phyloP scores from a whole-genome alignment of 2,329 filamentous ascomycete genomes.

The Scedosporium apiospermum region DNA sequence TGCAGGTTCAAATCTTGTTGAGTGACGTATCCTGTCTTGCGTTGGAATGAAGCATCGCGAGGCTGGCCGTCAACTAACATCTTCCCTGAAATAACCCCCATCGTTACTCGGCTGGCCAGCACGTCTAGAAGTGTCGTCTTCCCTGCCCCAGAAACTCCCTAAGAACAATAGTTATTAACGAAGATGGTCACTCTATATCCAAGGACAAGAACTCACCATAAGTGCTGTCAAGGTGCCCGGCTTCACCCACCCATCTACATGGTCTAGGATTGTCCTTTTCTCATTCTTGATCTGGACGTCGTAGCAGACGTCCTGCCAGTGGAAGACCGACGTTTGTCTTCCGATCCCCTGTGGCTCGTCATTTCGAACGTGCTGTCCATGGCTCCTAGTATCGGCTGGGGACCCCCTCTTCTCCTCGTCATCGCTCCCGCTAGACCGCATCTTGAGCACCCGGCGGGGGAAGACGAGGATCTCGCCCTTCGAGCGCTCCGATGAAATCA shows the following conservation, averaged over 20 bases:
- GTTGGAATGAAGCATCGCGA: slow-evolving; percentile 58
- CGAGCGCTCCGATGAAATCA: slow-evolving; percentile 36
- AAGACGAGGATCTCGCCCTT: slow-evolving; percentile 55
- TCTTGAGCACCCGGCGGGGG: slow-evolving; percentile 27
- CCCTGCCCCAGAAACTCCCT: slow-evolving; percentile 31
- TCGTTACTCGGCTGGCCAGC: slow-evolving; percentile 58
- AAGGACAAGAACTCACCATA: slow-evolving; percentile 31
- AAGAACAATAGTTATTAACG: not conserved
- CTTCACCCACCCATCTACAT: slow-evolving; percentile 68
- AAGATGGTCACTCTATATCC: not conserved
- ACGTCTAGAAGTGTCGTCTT: slow-evolving; percentile 59
- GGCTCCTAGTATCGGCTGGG: not conserved
- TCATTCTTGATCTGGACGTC: slow-evolving; percentile 63
- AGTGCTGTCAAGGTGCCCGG: slow-evolving; percentile 65
- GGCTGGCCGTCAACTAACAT: slow-evolving; percentile 60
- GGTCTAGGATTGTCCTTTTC: slow-evolving; percentile 54
- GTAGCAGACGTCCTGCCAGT: slow-evolving; percentile 65
- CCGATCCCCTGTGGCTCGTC: not conserved
- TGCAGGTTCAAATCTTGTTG: slow-evolving; percentile 47
- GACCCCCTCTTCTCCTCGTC: not conserved
- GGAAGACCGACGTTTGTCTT: slow-evolving; percentile 37
- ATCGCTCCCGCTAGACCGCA: not conserved
- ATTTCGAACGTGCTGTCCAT: not conserved
- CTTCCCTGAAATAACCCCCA: slow-evolving; percentile 61
- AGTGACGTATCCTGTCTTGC: slow-evolving; percentile 63